Base-by-base conservation (phyloP, 2,329 filamentous ascomycete species). In the Torrubiella hemipterigena region DNA sequence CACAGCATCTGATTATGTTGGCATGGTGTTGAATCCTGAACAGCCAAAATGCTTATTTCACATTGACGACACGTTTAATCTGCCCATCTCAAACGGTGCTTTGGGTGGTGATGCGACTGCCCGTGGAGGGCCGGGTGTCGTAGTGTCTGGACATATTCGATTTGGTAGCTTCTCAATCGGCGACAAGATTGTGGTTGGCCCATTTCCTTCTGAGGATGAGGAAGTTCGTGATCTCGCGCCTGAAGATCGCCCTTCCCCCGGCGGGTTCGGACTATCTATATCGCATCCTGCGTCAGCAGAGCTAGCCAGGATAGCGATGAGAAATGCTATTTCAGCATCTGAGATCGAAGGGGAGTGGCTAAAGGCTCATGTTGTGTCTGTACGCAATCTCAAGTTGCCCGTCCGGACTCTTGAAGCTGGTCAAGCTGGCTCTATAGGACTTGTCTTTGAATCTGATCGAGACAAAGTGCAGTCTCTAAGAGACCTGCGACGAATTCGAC, bases 391-490 rank as follows among this genome's bases (percentile, higher is more conserved):
- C 7, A 75, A 89, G 5, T 63, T 95, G 4, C 84, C 89, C 0
- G 86, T 95, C 1, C 73, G 75, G 28, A 73, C 69, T 1, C 66
- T 96, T 7, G 68, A 77, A 30, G 68, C 77, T 12, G 85, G 84
- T 8, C 89, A 98, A 55, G 86, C 89, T 6, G 91, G 89, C 1
- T 95, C 87, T 0, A 70, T 98, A 32, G 89, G 87, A 0, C 63
- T 96, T 30, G 67, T 80, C 3, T 67, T 80, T n/a, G 61, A 69
- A 19, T 43, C 54, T 2, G 43, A 27, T 18, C 28, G 18, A 4
- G 35, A 32, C 12, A 34, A 27, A 9, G 17, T 30, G 8, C 15
- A 8, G 2, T 26, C 17, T 1, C 15, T 23, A 4, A 29, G 24
- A 12, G 48, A 55, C 15, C 41, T 46, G 9, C 59, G 61, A 20